Evolutionary conservation across 208 protist species (phyloP).

Genomic region (Wallacemonas sp.): DNA sequence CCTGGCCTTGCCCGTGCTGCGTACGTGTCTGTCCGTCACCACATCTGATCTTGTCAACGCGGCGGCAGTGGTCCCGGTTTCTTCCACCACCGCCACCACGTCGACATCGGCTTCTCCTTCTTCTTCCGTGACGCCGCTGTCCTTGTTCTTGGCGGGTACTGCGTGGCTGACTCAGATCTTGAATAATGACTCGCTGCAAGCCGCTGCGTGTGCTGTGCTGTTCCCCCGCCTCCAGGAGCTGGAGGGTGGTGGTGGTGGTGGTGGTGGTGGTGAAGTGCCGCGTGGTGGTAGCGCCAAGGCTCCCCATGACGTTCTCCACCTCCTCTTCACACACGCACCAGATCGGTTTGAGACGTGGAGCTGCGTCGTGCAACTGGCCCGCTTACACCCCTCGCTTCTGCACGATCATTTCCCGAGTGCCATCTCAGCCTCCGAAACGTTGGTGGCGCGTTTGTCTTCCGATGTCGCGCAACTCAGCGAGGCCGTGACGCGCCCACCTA

Average conservation of each 20-base stretch:
- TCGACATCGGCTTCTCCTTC: background rate
- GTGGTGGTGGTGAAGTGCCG: too few relatives aligned
- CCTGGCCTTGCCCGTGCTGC: constrained; percentile 51
- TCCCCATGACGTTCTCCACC: constrained; percentile 18
- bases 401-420: constrained; percentile 50
- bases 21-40: constrained; percentile 21
- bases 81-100: background rate
- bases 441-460: constrained; percentile 20
- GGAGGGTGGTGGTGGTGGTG: too few relatives aligned
- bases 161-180: constrained; percentile 8
- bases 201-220: constrained; percentile 7
- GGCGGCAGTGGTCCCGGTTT: constrained; percentile 12
- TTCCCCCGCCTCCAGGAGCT: constrained; percentile 11
- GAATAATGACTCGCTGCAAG: constrained; percentile 3
- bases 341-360: constrained; percentile 65
- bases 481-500: too few relatives aligned
- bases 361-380: constrained; percentile 70
- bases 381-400: constrained; percentile 60
- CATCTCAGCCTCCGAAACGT: constrained; percentile 32
- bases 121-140: too few relatives aligned
- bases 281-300: background rate
- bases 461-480: background rate
- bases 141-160: background rate
- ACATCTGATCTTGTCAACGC: too few relatives aligned
- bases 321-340: constrained; percentile 58